A percentile compares a stretch with the other conserved stretches of the same genome.
Evolutionary conservation across 2,329 filamentous ascomycete genomes (phyloP).

Genomic region (Colletotrichum scovillei): DNA sequence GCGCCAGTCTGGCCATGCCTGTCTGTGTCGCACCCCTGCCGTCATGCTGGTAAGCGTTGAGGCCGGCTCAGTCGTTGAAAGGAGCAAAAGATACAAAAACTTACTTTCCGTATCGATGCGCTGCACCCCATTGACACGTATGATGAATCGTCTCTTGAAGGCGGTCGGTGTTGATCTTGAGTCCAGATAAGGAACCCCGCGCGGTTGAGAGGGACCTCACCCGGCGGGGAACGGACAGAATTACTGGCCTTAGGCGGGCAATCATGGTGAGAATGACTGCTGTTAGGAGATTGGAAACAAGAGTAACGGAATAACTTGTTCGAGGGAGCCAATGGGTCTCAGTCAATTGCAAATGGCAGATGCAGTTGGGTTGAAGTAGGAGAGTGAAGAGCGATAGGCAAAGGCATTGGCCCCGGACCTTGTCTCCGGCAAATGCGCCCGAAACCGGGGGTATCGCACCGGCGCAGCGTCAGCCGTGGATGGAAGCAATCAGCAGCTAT

Average conservation of each 20-base stretch:
- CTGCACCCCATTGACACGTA: conserved; percentile 47
- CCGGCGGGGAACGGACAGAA: neutral
- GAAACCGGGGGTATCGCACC: neutral
- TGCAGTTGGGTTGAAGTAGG: neutral
- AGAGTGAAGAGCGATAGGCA: conserved; percentile 13
- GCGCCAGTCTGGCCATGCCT: conserved; percentile 80
- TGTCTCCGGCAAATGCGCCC: conserved; percentile 5
- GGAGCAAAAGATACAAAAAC: neutral
- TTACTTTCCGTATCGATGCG: conserved; percentile 44
- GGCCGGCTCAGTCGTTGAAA: neutral
- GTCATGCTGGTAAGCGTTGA: neutral
- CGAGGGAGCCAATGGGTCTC: neutral
- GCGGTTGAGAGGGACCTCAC: conserved; percentile 19
- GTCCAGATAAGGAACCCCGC: conserved; percentile 25
- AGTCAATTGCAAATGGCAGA: neutral
- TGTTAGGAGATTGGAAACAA: neutral
- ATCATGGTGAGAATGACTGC: neutral
- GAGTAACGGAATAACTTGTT: neutral
- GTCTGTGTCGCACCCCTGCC: conserved; percentile 60
- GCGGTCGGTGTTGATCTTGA: conserved; percentile 43
- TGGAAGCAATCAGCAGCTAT: neutral
- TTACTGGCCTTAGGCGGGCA: neutral
- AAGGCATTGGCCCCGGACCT: neutral
- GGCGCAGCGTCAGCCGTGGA: neutral
- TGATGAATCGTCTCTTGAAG: conserved; percentile 45